A percentile compares a stretch with the other conserved stretches of the same genome.
Conservation (phyloP, 305 asterid genomes). For the Solanum hybrid region DNA sequence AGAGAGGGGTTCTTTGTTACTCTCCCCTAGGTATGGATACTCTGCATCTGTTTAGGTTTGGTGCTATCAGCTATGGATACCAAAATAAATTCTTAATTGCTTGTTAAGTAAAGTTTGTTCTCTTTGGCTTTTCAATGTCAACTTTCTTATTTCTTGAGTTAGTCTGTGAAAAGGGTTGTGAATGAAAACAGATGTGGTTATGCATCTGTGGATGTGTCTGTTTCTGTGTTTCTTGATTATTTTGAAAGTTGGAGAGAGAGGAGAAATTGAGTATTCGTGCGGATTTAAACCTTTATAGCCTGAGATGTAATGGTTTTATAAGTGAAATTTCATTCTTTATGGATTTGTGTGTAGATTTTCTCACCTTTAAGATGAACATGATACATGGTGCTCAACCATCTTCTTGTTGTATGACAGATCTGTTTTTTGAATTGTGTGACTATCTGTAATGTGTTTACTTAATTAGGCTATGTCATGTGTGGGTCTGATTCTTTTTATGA, state of each 20-base stretch:
- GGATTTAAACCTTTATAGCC: background rate
- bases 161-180: background rate
- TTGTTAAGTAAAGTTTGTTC: background rate
- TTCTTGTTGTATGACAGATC: background rate
- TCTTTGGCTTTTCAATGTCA: background rate
- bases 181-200: background rate
- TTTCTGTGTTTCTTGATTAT: background rate
- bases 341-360: background rate
- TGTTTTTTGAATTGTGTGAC: background rate
- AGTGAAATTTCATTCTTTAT: background rate
- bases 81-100: background rate
- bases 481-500: background rate
- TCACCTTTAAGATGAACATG: background rate
- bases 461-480: background rate
- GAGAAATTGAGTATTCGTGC: background rate
- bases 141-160: background rate
- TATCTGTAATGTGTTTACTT: background rate
- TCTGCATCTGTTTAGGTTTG: background rate
- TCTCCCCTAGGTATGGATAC: slow-evolving; percentile 15
- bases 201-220: background rate
- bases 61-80: background rate
- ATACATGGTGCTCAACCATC: background rate
- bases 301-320: background rate
- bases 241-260: background rate
- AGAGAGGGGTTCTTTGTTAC: slow-evolving; percentile 12